phyloP scores from a whole-genome alignment of 371 early-diverging fungal species.

The Mucor plumbeus region DNA sequence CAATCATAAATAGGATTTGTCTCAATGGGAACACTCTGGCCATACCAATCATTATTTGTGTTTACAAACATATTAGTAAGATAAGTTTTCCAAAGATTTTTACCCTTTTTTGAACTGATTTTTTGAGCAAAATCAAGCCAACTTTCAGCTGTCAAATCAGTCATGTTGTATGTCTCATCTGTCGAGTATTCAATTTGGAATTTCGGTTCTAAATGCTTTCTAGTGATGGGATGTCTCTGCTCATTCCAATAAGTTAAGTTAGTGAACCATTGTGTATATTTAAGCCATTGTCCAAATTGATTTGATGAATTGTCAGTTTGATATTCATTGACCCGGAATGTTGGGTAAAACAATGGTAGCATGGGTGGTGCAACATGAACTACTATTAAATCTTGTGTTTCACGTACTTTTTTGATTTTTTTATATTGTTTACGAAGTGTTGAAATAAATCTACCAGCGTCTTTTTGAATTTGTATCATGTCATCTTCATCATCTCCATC shows the following conservation, averaged over 20 bases:
- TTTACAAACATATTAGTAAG: conserved; percentile 33
- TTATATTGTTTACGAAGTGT: conserved; percentile 35
- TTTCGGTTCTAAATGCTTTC: conserved; percentile 21
- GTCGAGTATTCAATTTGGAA: conserved; percentile 61
- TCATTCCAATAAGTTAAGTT: conserved; percentile 29
- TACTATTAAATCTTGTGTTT: conserved; percentile 52
- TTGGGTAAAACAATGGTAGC: conserved; percentile 73
- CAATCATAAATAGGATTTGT: not conserved
- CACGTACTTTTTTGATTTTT: conserved; percentile 33
- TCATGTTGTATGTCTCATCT: conserved; percentile 60
- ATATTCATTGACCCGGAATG: conserved; percentile 69
- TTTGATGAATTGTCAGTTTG: conserved; percentile 16
- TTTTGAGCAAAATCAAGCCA: conserved; percentile 49
- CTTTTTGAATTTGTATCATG: conserved; percentile 52
- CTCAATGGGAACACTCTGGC: conserved; percentile 5
- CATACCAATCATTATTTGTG: conserved; percentile 38
- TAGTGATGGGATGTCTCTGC: not conserved
- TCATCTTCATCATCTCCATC: conserved; percentile 33
- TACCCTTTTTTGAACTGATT: conserved; percentile 22
- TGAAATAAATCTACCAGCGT: conserved; percentile 38
- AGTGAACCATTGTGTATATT: conserved; percentile 27
- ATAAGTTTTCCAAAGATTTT: conserved; percentile 26
- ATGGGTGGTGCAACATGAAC: conserved; percentile 69
- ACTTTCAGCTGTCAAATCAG: conserved; percentile 55
- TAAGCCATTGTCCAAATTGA: conserved; percentile 24